Conservation (phyloP, 2,329 filamentous ascomycete species). For the Nannizzia gypsea region DNA sequence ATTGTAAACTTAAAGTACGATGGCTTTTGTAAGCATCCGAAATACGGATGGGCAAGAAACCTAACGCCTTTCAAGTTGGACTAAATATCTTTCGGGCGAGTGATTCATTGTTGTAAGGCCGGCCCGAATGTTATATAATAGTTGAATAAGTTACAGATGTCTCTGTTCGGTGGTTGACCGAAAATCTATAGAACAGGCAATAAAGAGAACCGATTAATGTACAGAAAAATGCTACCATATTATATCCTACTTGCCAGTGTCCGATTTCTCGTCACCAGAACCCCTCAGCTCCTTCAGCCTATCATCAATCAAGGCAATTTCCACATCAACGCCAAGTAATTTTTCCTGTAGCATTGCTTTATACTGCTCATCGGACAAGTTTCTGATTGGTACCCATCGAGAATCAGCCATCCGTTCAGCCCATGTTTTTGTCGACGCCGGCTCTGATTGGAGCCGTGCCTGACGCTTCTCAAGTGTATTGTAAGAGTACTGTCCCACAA, state of each 20-base stretch:
- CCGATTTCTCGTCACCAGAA: slow-evolving; percentile 4
- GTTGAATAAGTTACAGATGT: no score
- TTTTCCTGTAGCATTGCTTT: slow-evolving; percentile 58
- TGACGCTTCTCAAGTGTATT: slow-evolving; percentile 37
- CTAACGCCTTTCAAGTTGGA: no score
- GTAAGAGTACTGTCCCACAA: slow-evolving; percentile 45
- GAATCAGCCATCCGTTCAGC: slow-evolving; percentile 45
- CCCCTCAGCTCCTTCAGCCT: slow-evolving; percentile 48
- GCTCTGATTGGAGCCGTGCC: slow-evolving; percentile 30
- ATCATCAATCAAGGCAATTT: slow-evolving; percentile 69
- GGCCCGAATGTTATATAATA: no score
- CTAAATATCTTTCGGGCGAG: not conserved
- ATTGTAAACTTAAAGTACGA: no score
- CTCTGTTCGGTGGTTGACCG: no score
- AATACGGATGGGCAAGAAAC: not conserved
- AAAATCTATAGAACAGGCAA: not conserved
- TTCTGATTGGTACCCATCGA: slow-evolving; percentile 60
- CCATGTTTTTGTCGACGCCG: slow-evolving; percentile 26
- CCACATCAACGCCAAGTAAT: slow-evolving; percentile 57
- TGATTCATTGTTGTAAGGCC: not conserved
- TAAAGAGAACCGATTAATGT: not conserved
- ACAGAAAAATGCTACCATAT: not conserved
- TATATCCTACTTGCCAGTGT: not conserved
- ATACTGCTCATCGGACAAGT: slow-evolving; percentile 62
- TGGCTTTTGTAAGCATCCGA: not conserved